These are phyloP conservation scores for Lipomyces yarrowii DNA, from an alignment of 1,139 yeast species.

Conservation along the genomic window DNA sequence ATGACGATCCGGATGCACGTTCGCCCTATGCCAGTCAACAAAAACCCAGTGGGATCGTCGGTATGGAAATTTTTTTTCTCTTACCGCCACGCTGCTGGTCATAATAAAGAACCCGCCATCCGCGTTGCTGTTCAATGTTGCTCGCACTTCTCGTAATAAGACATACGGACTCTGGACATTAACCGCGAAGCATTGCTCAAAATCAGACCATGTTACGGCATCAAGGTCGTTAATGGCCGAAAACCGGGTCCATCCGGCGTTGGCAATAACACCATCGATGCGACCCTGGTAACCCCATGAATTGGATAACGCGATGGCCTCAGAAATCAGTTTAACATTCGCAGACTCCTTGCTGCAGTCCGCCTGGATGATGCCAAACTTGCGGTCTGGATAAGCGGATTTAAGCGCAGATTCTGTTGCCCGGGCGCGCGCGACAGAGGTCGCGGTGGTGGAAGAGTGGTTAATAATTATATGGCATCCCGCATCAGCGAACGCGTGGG, in stretches of 20 bases:
- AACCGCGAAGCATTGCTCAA: slow-evolving; percentile 43
- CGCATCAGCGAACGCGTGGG: slow-evolving; percentile 30
- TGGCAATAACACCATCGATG: slow-evolving; percentile 40
- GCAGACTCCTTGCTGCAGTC: slow-evolving; percentile 36
- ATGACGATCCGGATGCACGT: slow-evolving; percentile 44
- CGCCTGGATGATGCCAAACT: slow-evolving; percentile 34
- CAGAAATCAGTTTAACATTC: slow-evolving; percentile 33
- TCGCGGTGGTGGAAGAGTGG: slow-evolving; percentile 39
- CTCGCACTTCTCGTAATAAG: slow-evolving; percentile 44
- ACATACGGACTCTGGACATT: slow-evolving; percentile 44
- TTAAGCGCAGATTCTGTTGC: slow-evolving; percentile 12
- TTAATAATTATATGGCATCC: slow-evolving; percentile 41
- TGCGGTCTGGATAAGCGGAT: slow-evolving; percentile 28
- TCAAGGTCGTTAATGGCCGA: slow-evolving; percentile 43
- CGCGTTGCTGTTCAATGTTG: slow-evolving; percentile 40
- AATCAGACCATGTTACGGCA: slow-evolving; percentile 42
- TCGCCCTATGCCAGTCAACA: slow-evolving; percentile 36
- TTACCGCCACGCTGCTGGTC: slow-evolving; percentile 45
- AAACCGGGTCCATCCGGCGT: slow-evolving; percentile 41
- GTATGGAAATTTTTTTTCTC: slow-evolving; percentile 4
- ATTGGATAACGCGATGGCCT: slow-evolving; percentile 25
- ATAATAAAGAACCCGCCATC: slow-evolving; percentile 47
- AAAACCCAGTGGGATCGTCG: background rate
- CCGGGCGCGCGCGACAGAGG: slow-evolving; percentile 41
- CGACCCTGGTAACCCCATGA: slow-evolving; percentile 29